Evolutionary conservation across 805 yeast genomes (phyloP), one percentile per base, ranked within the genome.

Genomic region (Pachysolen tannophilus): DNA sequence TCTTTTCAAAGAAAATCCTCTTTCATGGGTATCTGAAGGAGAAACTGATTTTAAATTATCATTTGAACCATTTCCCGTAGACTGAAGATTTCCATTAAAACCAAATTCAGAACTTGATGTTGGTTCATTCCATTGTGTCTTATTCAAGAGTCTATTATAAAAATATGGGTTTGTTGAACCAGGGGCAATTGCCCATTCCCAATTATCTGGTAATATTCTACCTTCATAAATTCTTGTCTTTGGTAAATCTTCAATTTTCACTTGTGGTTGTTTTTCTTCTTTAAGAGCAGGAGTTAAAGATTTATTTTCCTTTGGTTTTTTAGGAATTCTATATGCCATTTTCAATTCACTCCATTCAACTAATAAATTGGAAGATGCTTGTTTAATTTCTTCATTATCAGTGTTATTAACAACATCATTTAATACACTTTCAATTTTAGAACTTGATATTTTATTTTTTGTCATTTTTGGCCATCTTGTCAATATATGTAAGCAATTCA

Each of bases 261-360:
- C 28, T 8, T 40, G 20, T n/a, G 13, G 25, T 4, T 8, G 27
- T 58, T 40, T 37, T 57, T 43, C 13, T 47, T 55, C 39, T 50
- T 52, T 8, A 49, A 23, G 26, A 11, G 26, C 10, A 16, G 39
- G 36, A 3, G 40, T 18, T 18, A 41, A 18, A n/a, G 26, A 21
- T 9, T 32, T 41, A 2, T 29, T 14, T 6, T 30, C 28, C 1
- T 32, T 27, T 3, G 5, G 58, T 26, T 67, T 67, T 46, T 88
- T 79, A 1, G 94, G 88, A 34, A 90, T 88, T 30, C 92, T 71
- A 50, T 80, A 83, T n/a, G 87, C 88, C 72, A 84, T 75, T 50
- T 82, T 79, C 40, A 84, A 69, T 18, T 61, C 61, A 30, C 78
- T 63, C 97, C 97, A 90, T 37, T 67, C 78, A 1, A 66, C 61